phyloP scores from a whole-genome alignment of 1,284 basidiomycete genomes.

The Spongiforma sp. region DNA sequence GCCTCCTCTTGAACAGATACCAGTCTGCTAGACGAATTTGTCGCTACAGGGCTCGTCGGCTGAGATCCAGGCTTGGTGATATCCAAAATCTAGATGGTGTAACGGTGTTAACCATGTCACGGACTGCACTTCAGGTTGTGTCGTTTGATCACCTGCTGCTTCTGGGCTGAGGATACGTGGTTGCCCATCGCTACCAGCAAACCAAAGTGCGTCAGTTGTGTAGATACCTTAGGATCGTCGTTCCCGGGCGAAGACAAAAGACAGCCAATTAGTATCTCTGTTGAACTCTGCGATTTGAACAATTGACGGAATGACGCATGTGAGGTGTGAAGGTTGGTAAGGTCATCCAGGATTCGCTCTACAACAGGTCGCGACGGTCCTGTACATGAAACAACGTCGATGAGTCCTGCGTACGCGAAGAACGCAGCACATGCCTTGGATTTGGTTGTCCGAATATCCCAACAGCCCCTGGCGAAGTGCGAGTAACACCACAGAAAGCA shows the following conservation, averaged over 20 bases:
- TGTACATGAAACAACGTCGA: constrained; percentile 12
- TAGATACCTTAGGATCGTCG: constrained; percentile 48
- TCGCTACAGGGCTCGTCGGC: background rate
- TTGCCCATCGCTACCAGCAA: constrained; percentile 68
- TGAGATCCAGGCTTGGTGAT: constrained; percentile 20
- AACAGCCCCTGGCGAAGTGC: constrained; percentile 55
- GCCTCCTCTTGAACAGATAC: constrained; percentile 50
- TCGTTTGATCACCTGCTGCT: constrained; percentile 62
- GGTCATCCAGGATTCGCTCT: constrained; percentile 57
- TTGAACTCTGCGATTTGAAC: constrained; percentile 72
- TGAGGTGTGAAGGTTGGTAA: constrained; percentile 65
- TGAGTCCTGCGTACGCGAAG: background rate
- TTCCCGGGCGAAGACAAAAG: constrained; percentile 58
- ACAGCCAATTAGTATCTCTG: constrained; percentile 66
- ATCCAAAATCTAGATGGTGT: constrained; percentile 27
- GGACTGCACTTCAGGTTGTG: no score
- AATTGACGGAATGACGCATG: constrained; percentile 68
- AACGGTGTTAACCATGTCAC: constrained; percentile 7
- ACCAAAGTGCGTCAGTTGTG: constrained; percentile 72
- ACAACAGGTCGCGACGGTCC: constrained; percentile 27
- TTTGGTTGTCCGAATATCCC: constrained; percentile 9
- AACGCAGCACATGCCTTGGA: constrained; percentile 17
- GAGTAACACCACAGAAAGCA: constrained; percentile 70
- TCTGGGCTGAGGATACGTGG: constrained; percentile 61
- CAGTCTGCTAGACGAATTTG: constrained; percentile 22